Evolutionary conservation across 1,139 yeast genomes (phyloP).

Genomic region (Protomyces inundatus): DNA sequence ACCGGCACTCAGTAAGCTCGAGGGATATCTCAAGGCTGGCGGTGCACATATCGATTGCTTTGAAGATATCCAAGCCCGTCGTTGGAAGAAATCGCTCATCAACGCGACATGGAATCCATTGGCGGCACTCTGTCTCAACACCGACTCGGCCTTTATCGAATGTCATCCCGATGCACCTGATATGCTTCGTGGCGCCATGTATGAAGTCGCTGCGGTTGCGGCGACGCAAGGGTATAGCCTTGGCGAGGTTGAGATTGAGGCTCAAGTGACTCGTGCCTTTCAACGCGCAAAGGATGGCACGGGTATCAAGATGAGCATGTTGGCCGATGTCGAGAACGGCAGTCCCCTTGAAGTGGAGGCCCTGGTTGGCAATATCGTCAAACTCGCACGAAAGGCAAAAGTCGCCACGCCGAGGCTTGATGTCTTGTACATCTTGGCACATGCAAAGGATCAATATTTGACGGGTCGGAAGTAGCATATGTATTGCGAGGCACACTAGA

Average conservation of each 20-base stretch:
- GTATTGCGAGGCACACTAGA: too few species aligned
- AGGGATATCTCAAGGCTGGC: constrained; percentile 6
- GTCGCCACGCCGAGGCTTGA: constrained; percentile 54
- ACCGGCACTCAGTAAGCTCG: constrained; percentile 19
- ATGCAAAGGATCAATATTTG: not conserved
- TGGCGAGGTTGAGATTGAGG: constrained; percentile 44
- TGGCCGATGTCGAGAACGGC: constrained; percentile 61
- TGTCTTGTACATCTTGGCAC: constrained; percentile 43
- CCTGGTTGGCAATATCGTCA: constrained; percentile 64
- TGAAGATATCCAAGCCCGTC: constrained; percentile 34
- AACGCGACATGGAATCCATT: constrained; percentile 60
- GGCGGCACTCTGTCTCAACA: constrained; percentile 52
- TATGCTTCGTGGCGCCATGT: constrained; percentile 58
- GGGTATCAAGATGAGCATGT: constrained; percentile 56
- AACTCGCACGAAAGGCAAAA: constrained; percentile 50
- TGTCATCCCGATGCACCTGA: not conserved
- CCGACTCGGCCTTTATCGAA: constrained; percentile 46
- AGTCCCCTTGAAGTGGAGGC: constrained; percentile 66
- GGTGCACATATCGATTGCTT: constrained; percentile 1
- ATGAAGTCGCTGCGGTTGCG: constrained; percentile 58
- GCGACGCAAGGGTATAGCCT: constrained; percentile 52
- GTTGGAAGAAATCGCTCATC: constrained; percentile 72
- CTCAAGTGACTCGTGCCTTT: constrained; percentile 47
- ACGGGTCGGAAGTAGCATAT: not conserved
- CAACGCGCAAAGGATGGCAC: constrained; percentile 52